Evolutionary conservation across 495 filamentous ascomycete genomes (phyloP).

Genomic region (Cercophora samala): DNA sequence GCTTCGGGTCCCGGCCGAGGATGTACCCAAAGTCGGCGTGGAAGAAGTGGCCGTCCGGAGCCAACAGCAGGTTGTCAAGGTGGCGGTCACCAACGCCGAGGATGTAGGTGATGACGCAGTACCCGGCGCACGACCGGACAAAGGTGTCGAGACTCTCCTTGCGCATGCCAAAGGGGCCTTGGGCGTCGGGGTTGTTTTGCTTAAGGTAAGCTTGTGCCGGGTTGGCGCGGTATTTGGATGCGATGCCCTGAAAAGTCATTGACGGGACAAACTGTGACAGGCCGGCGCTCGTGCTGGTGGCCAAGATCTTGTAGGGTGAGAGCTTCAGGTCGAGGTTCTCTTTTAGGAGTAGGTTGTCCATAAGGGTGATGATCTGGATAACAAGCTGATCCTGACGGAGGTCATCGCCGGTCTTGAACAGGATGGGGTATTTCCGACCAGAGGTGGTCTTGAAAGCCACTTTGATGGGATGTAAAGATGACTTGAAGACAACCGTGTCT

Average conservation of each 20-base stretch:
- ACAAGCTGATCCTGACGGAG: slow-evolving; percentile 96
- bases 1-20: slow-evolving; percentile 94
- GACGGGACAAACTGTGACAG: slow-evolving; percentile 91
- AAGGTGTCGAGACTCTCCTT: slow-evolving; percentile 94
- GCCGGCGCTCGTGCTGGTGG: slow-evolving; percentile 83
- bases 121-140: slow-evolving; percentile 92
- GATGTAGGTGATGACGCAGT: slow-evolving; percentile 98
- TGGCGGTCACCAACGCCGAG: slow-evolving; percentile 97
- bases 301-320: slow-evolving; percentile 92
- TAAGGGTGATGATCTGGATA: slow-evolving; percentile 96
- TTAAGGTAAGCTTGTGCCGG: slow-evolving; percentile 76
- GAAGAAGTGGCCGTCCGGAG: slow-evolving; percentile 93
- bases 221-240: slow-evolving; percentile 74
- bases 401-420: slow-evolving; percentile 98
- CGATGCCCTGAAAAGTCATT: slow-evolving; percentile 72
- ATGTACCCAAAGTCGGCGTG: slow-evolving; percentile 98
- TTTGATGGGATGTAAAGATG: slow-evolving; percentile 81
- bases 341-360: slow-evolving; percentile 93
- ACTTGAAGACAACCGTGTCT: slow-evolving; percentile 91
- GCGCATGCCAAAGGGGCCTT: slow-evolving; percentile 77
- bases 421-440: slow-evolving; percentile 76
- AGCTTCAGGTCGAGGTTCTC: slow-evolving; percentile 97
- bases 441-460: slow-evolving; percentile 83
- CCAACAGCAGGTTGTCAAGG: slow-evolving; percentile 89
- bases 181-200: slow-evolving; percentile 83